Base-by-base conservation (phyloP, 176 grass and related monocot species). In the Oropetium thomaeum region DNA sequence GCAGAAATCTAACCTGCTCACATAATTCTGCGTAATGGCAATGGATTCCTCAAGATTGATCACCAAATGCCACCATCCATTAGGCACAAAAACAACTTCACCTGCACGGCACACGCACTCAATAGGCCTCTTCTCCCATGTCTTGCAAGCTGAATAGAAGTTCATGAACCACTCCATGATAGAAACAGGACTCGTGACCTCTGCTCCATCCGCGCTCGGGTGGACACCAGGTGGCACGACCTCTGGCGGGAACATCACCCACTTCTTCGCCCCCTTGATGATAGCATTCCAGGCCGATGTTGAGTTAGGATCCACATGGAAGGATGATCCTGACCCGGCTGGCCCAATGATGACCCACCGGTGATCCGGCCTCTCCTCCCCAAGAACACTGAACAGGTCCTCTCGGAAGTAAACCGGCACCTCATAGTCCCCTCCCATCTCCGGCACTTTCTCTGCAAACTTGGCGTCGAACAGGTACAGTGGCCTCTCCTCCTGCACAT, bases 131-230 rank as follows among this genome's bases (percentile, higher is more conserved):
- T 82, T 95, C 60, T 92, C 84, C 96, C 89, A 92, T 2, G 77
- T 75, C 70, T 72, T 90, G 68, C 96, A 99, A 9, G 84, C 79
- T 7, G 58, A 82, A 38, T 95, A 95, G 71, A 99, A 99, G 76
- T 99, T 95, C 96, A 99, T 99, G 76, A 99, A 99, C 91, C 96
- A 99, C 54, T 99, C 96, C 89, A 99, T 99, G 72, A 95, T 92
- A 52, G 91, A 92, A 14, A 95, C 91, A n/a, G 96, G 89, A 35
- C 89, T 90, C 12, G 96, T 93, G 61, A 99, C 91, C 72, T 99
- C 89, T 58, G 96, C 89, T 5, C 96, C 96, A 39, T 99, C 89
- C 0, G 79, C 63, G 7, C 96, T 95, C 2, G 91, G 86, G 68
- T 95, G 89, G 10, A 99, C 91, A 1, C 96, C 91, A 1, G 89